These are phyloP conservation scores for Nicotiana knightiana DNA, from an alignment of 257 asterid genomes.

Conservation along the genomic window DNA sequence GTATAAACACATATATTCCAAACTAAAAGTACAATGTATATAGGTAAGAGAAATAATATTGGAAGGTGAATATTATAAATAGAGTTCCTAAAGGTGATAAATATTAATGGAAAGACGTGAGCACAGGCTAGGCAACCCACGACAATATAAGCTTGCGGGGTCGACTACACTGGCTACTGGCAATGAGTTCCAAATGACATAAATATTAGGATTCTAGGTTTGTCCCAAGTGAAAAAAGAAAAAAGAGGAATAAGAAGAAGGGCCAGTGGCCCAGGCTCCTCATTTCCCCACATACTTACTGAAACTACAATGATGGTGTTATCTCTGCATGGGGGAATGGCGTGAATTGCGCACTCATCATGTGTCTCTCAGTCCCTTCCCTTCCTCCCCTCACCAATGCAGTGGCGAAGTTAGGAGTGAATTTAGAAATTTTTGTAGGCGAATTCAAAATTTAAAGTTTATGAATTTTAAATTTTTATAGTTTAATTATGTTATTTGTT, in stretches of 20 bases:
- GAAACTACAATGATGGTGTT: slow-evolving; percentile 32
- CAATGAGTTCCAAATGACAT: slow-evolving; percentile 8
- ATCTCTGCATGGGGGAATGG: slow-evolving; percentile 28
- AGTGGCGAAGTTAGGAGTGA: neutral
- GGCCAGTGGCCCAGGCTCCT: neutral
- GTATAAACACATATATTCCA: neutral
- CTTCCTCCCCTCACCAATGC: neutral
- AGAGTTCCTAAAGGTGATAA: neutral
- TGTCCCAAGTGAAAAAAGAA: slow-evolving; percentile 17
- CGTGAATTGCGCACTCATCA: slow-evolving; percentile 33
- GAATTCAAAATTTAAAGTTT: no score
- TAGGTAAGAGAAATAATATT: neutral
- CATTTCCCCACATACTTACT: neutral
- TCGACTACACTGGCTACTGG: slow-evolving; percentile 8
- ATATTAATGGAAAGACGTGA: neutral
- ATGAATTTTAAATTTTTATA: no score
- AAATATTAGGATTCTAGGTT: slow-evolving; percentile 12
- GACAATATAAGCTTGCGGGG: neutral
- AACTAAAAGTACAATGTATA: neutral
- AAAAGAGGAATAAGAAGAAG: neutral
- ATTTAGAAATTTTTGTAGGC: neutral
- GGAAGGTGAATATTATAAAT: neutral
- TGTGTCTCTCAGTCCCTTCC: neutral
- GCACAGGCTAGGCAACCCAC: neutral
- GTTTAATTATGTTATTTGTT: fast-evolving